phyloP scores from a whole-genome alignment of 148 eudicot species.

The Fagopyrum tataricum region DNA sequence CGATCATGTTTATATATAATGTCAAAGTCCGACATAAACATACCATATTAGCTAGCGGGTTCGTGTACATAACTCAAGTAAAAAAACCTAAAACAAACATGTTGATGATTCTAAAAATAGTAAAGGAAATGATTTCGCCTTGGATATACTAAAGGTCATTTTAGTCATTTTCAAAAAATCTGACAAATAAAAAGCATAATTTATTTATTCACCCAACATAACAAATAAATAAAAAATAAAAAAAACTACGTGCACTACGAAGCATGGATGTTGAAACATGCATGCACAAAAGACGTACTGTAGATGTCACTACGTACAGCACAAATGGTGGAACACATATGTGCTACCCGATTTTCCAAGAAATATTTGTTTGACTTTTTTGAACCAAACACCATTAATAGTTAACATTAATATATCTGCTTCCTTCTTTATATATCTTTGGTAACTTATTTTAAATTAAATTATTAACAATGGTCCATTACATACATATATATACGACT shows the following conservation, averaged over 20 bases:
- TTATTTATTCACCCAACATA: background rate
- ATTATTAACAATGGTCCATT: background rate
- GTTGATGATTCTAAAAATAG: too few relatives aligned
- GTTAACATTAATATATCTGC: background rate
- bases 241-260: background rate
- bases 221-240: background rate
- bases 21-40: too few relatives aligned
- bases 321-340: too few relatives aligned
- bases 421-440: background rate
- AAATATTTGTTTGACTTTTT: slow-evolving; percentile 11
- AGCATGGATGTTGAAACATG: slow-evolving; percentile 1
- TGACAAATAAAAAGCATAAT: background rate
- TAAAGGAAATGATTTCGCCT: background rate
- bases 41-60: too few relatives aligned
- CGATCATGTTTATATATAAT: too few relatives aligned
- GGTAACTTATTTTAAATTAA: background rate
- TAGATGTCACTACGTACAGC: background rate
- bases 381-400: slow-evolving; percentile 5
- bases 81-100: too few relatives aligned
- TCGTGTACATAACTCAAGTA: too few relatives aligned
- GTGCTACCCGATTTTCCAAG: slow-evolving; percentile 10
- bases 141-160: background rate
- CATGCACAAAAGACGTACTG: slow-evolving; percentile 1
- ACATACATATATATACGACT: background rate
- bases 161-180: background rate